Evolutionary conservation across 768 basidiomycete genomes (phyloP), one percentile per base, ranked within the genome.

Genomic region (Coprinopsis strossmayeri): DNA sequence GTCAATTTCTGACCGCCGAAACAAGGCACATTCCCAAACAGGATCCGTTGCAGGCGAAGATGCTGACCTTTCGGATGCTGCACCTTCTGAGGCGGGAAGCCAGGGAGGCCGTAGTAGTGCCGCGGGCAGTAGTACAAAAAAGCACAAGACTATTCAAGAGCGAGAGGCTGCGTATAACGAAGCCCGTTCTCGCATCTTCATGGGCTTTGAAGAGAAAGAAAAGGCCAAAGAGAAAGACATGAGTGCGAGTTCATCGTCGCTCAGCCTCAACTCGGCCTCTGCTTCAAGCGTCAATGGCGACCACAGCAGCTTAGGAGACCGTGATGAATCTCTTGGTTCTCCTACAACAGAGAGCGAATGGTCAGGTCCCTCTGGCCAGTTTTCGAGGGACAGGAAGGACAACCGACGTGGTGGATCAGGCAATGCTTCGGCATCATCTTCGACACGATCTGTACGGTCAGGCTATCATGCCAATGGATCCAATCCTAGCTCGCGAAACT

Each of bases 131-230:
- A 75, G 65, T 18, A 38, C 9, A 57, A 88, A 84, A 69, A 82
- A 85, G 59, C 75, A 76, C 25, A 79, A 81, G 70, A 91, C 91
- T 1, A 82, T 92, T 20, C 85, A 87, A 58, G 83, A 92, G 62
- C 84, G 90, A 26, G 88, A 87, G 59, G 91, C 87, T 0, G 91
- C 88, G n/a, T 92, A 92, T 56, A 86, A 87, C 46, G 82, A 88
- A 64, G 90, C 90, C 24, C 79, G 91, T 39, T 84, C 81, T 30
- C 78, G 90, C 48, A 92, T 92, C 55, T 92, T 92, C 68, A 84
- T 87, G 79, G 83, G 68, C 54, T 88, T 90, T 55, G 76, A 87
- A 61, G 85, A 87, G 57, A 82, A 81, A 60, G 78, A 77, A 49
- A 81, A 82, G 61, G 79, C 77, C 48, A 84, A 82, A 56, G 82